Base-by-base conservation (phyloP, 2,329 filamentous ascomycete genomes). In the Sporothrix phasma region DNA sequence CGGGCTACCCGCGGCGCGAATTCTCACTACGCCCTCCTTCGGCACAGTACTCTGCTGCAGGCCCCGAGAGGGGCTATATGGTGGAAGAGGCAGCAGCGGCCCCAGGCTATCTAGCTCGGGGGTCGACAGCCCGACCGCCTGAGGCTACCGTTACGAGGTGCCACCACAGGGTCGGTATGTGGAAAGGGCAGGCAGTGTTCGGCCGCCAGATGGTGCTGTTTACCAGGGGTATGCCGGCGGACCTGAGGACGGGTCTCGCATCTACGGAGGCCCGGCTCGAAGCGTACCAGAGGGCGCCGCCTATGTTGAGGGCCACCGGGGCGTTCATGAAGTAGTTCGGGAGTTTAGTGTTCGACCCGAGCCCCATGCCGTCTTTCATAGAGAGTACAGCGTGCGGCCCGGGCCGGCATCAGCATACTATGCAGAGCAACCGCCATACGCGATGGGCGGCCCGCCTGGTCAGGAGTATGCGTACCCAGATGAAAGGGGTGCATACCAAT, bases 1-100 rank as follows among this genome's bases (percentile, higher is more conserved):
- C 83, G 66, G 75, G 79, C 31, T 84, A 83, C 66, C 80, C 81
- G 17, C 80, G 82, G 67, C 77, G 83, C 63, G 86, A 88, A 68
- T 83, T 84, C 68, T 81, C 84, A 4, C 74, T 75, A 67, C 82
- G 79, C 43, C 82, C 79, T 11, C 65, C 56, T n/a, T 43, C 73
- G 3, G 11, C 34, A 37, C 61, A 64, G 29, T 66, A 64, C 39
- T n/a, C 64, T 13, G 39, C 24, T 22, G 62, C 45, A 2, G 34
- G 13, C 24, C 37, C 24, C 6, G 43, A 45, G 24, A 7, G 24
- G 19, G 47, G 39, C 13, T 22, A 34, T n/a, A 26, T 51, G 10
- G 51, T 49, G 8, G 63, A 66, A 15, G 63, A 76, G 54, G 74
- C 76, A 46, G 71, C 76, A 19, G 67, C 75, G 6, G 75, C 81